phyloP scores from a whole-genome alignment of 768 basidiomycete species.

The Hortiboletus flavorubellus region DNA sequence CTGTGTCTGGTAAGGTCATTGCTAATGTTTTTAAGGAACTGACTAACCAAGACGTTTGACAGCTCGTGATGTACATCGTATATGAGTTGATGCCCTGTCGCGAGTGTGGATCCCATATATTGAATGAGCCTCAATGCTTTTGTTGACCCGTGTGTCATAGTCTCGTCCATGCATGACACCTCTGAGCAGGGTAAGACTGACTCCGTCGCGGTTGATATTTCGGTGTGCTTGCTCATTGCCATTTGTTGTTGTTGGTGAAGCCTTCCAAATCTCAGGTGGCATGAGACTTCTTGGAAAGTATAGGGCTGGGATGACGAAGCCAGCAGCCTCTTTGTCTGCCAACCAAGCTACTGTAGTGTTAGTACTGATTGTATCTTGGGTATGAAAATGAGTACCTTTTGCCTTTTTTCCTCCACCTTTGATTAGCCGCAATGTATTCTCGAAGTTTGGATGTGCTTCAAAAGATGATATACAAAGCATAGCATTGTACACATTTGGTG shows the following conservation, averaged over 20 bases:
- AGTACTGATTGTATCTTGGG: neutral
- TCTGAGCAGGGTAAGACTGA: slow-evolving; percentile 1
- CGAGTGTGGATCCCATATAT: neutral
- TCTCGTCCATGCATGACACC: slow-evolving; percentile 9
- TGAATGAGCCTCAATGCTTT: neutral
- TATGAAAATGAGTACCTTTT: neutral
- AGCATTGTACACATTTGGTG: neutral
- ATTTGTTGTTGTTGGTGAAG: slow-evolving; percentile 10
- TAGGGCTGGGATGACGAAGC: neutral
- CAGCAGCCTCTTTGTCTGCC: neutral
- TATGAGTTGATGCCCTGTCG: neutral
- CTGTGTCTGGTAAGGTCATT: neutral
- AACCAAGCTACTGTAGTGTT: slow-evolving; percentile 3
- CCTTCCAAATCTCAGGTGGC: neutral
- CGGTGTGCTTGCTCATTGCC: slow-evolving; percentile 10
- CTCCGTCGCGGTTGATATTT: slow-evolving; percentile 6
- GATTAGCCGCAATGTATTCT: neutral
- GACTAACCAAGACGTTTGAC: neutral
- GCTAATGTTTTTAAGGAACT: neutral
- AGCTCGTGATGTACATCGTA: neutral
- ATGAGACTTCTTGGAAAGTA: slow-evolving; percentile 5
- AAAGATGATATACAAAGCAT: slow-evolving; percentile 5
- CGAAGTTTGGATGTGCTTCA: neutral
- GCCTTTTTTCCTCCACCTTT: neutral
- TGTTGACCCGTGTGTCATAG: neutral